These are phyloP conservation scores for Fonsecaea nubica DNA, from an alignment of 2,329 filamentous ascomycete genomes.

Conservation along the genomic window DNA sequence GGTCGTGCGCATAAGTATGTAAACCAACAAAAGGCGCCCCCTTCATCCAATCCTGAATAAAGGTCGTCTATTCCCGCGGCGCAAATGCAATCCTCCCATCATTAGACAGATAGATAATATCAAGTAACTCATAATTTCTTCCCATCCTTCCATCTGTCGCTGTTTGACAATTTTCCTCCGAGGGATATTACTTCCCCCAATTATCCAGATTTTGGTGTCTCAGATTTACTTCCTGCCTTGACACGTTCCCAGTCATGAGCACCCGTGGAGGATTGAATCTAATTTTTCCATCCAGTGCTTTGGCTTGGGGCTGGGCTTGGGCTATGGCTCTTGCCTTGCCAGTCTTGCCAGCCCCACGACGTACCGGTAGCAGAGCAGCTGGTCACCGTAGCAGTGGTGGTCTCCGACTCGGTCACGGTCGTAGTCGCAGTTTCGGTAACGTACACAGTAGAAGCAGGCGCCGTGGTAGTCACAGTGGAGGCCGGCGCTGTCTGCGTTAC, in stretches of 20 bases:
- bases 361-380: neutral
- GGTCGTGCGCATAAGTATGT: too few species aligned
- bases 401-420: neutral
- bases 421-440: constrained; percentile 20
- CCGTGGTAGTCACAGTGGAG: constrained; percentile 11
- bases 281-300: constrained; percentile 16
- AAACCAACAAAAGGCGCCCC: too few species aligned
- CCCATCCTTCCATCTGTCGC: too few species aligned
- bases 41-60: too few species aligned
- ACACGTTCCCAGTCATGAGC: neutral
- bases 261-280: neutral
- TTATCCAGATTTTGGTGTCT: neutral
- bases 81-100: too few species aligned
- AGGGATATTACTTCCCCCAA: neutral
- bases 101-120: too few species aligned
- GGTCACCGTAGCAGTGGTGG: constrained; percentile 9
- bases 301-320: neutral
- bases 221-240: neutral
- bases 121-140: too few species aligned
- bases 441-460: constrained; percentile 6
- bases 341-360: neutral
- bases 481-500: neutral
- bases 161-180: too few species aligned
- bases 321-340: neutral
- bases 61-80: too few species aligned